Conservation (phyloP, 805 yeast genomes). For the Torulaspora microellipsoides region DNA sequence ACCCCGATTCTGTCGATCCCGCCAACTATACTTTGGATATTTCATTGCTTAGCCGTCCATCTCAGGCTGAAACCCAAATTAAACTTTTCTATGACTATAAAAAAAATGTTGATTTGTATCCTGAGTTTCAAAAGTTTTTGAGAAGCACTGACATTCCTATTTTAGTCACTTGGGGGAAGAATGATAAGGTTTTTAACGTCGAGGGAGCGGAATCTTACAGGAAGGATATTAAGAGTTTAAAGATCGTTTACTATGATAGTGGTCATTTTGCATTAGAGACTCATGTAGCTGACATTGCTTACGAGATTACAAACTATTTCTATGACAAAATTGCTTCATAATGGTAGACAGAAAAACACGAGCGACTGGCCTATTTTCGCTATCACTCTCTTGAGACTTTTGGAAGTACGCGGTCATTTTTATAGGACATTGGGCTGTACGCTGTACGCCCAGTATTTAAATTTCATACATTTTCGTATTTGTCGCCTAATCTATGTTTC, state of each 20-base stretch:
- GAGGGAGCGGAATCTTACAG: constrained; percentile 39
- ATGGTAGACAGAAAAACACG: background rate
- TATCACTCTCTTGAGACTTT: too few species aligned
- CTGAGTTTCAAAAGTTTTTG: constrained; percentile 8
- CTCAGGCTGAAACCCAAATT: constrained; percentile 33
- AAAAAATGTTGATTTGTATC: constrained; percentile 34
- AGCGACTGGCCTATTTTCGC: constrained; percentile 3
- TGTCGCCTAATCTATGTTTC: too few species aligned
- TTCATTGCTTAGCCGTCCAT: constrained; percentile 25
- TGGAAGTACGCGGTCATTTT: too few species aligned
- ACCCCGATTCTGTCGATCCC: constrained; percentile 32
- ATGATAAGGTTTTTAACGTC: constrained; percentile 36
- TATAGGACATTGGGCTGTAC: too few species aligned
- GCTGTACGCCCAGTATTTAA: too few species aligned
- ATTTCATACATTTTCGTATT: too few species aligned
- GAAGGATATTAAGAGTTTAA: constrained; percentile 32
- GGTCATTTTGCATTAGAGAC: constrained; percentile 41
- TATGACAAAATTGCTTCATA: constrained; percentile 2
- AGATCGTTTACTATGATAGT: constrained; percentile 30
- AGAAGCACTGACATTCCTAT: constrained; percentile 5
- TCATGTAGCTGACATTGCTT: constrained; percentile 32
- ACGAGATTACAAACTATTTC: constrained; percentile 19
- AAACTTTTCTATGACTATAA: constrained; percentile 37
- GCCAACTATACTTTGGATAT: constrained; percentile 33
- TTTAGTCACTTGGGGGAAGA: constrained; percentile 40